These are phyloP conservation scores for Bjerkandera adusta DNA, from an alignment of 1,284 basidiomycete species.

Conservation along the genomic window DNA sequence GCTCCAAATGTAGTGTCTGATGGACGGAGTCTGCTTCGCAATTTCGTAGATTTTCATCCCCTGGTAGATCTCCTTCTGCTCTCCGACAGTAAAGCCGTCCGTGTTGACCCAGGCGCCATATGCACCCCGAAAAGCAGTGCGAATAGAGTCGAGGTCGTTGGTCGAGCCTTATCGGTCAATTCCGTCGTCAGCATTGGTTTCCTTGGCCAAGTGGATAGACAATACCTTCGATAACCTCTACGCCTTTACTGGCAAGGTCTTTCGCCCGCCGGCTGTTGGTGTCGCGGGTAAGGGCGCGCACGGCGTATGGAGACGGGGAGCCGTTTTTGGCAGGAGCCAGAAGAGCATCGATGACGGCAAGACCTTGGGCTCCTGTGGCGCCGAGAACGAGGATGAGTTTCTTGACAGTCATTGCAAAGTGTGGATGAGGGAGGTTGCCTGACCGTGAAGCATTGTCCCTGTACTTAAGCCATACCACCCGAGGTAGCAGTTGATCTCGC, in stretches of 20 bases:
- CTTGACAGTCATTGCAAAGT: too few relatives aligned
- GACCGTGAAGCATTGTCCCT: too few relatives aligned
- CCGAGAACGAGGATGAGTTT: constrained; percentile 51
- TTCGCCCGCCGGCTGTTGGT: constrained; percentile 34
- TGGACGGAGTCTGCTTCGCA: constrained; percentile 37
- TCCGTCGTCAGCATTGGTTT: not conserved
- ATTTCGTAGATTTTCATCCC: constrained; percentile 47
- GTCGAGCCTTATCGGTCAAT: constrained; percentile 15
- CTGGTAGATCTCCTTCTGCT: constrained; percentile 39
- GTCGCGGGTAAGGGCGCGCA: constrained; percentile 47
- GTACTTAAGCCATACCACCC: too few relatives aligned
- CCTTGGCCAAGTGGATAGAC: not conserved
- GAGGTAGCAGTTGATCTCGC: too few relatives aligned
- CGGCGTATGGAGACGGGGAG: constrained; percentile 41
- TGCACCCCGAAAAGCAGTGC: constrained; percentile 36
- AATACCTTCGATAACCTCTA: constrained; percentile 42
- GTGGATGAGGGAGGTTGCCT: too few relatives aligned
- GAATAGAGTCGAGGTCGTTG: constrained; percentile 34
- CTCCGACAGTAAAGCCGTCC: constrained; percentile 45
- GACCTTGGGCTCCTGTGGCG: constrained; percentile 50
- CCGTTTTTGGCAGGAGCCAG: constrained; percentile 37
- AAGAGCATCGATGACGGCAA: constrained; percentile 42
- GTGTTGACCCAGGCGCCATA: constrained; percentile 49
- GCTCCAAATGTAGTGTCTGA: constrained; percentile 47
- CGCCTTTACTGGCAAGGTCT: constrained; percentile 37